phyloP scores from a whole-genome alignment of 2,329 filamentous ascomycete species.

The Calonectria crousiana region DNA sequence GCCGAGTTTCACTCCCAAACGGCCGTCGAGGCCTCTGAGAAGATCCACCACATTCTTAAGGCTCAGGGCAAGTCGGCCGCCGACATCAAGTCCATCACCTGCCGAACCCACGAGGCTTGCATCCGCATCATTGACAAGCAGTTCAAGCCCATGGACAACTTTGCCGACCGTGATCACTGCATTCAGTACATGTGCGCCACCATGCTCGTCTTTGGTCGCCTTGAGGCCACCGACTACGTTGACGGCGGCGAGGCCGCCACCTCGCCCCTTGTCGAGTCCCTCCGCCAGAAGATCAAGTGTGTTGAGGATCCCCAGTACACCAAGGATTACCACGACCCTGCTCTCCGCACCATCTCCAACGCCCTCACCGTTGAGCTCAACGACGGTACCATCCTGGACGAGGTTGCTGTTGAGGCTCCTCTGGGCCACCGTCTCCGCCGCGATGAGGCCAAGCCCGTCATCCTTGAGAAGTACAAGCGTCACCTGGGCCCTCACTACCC shows the following conservation, averaged over 20 bases:
- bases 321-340: constrained; percentile 92
- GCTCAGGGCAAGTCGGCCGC: constrained; percentile 88
- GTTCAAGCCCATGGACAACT: constrained; percentile 99
- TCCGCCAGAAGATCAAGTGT: constrained; percentile 94
- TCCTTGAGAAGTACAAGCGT: constrained; percentile 94
- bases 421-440: constrained; percentile 91
- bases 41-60: constrained; percentile 86
- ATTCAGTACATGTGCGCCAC: constrained; percentile 99
- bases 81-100: constrained; percentile 93
- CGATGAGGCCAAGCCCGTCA: constrained; percentile 98
- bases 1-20: constrained; percentile 99
- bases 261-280: constrained; percentile 87
- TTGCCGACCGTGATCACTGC: constrained; percentile 98
- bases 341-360: constrained; percentile 96
- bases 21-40: constrained; percentile 93
- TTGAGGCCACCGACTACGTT: constrained; percentile 92
- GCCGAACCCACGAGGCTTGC: constrained; percentile 98
- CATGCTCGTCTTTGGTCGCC: constrained; percentile 95
- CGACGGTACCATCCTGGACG: constrained; percentile 90
- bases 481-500: constrained; percentile 89
- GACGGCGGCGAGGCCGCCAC: constrained; percentile 94
- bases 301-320: constrained; percentile 97
- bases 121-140: constrained; percentile 99
- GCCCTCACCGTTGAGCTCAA: constrained; percentile 94
- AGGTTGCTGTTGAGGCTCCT: constrained; percentile 93